Conservation (phyloP, 768 basidiomycete genomes). For the Lentinula sp. region DNA sequence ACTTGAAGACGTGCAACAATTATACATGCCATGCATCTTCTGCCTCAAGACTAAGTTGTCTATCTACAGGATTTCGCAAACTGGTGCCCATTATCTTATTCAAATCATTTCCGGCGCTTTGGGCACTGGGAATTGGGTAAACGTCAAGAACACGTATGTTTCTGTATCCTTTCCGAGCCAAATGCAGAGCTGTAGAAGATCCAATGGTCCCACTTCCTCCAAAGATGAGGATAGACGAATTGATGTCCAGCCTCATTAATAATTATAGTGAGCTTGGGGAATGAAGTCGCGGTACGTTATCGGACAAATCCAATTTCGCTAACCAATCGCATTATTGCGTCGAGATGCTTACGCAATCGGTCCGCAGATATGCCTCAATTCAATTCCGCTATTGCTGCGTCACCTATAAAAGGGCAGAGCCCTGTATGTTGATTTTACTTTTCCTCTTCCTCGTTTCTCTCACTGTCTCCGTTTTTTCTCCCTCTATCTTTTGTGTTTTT, state of each 20-base stretch:
- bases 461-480: neutral
- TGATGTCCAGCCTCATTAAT: neutral
- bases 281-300: neutral
- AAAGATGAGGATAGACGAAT: slow-evolving; percentile 1
- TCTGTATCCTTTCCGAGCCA: neutral
- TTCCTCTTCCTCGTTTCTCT: neutral
- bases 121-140: slow-evolving; percentile 2
- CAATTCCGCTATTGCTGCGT: neutral
- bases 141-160: slow-evolving; percentile 3
- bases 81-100: slow-evolving; percentile 1
- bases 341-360: neutral
- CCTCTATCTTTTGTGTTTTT: neutral
- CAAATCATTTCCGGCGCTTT: slow-evolving; percentile 3
- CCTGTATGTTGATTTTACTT: neutral
- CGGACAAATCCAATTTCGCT: neutral
- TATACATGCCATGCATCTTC: neutral
- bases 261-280: neutral
- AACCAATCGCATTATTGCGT: slow-evolving; percentile 6
- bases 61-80: neutral
- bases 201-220: slow-evolving; percentile 4
- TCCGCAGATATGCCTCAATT: neutral
- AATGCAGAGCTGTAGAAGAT: neutral
- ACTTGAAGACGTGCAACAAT: neutral
- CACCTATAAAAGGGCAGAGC: neutral
- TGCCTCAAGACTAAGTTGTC: neutral